These are phyloP conservation scores for Pythium aristosporum DNA, from an alignment of 352 stramenopile species.

Conservation along the genomic window DNA sequence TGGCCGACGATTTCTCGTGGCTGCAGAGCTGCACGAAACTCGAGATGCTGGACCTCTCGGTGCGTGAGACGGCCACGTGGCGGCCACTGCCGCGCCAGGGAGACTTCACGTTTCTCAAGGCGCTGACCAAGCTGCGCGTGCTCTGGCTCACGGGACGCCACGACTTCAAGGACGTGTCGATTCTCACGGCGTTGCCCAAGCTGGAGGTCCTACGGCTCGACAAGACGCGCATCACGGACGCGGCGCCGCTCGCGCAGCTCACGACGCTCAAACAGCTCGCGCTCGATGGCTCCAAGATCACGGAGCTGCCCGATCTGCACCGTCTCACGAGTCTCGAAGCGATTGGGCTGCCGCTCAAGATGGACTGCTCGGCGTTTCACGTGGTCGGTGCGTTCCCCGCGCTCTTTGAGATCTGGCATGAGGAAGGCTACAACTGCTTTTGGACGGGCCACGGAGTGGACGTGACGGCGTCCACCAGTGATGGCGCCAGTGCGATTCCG, in stretches of 20 bases:
- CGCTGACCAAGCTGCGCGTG: constrained; percentile 40
- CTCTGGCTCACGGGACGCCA: constrained; percentile 53
- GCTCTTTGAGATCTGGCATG: constrained; percentile 56
- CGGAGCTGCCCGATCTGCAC: constrained; percentile 34
- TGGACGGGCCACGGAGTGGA: constrained; percentile 50
- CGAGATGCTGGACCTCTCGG: constrained; percentile 27
- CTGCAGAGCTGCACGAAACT: constrained; percentile 18
- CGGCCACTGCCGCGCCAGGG: constrained; percentile 21
- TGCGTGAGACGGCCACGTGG: constrained; percentile 27
- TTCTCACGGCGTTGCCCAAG: constrained; percentile 38
- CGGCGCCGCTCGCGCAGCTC: constrained; percentile 30
- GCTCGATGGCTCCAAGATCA: constrained; percentile 51
- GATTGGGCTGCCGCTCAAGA: constrained; percentile 48
- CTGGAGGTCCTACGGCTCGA: constrained; percentile 50
- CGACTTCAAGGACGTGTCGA: constrained; percentile 51
- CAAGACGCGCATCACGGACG: constrained; percentile 50
- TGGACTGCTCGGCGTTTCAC: constrained; percentile 44
- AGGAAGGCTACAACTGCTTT: constrained; percentile 64
- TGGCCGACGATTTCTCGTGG: constrained; percentile 21
- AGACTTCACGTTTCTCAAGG: constrained; percentile 44
- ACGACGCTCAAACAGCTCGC: constrained; percentile 44
- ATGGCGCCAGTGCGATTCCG: not conserved
- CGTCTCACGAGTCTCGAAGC: constrained; percentile 38
- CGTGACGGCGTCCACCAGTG: constrained; percentile 10
- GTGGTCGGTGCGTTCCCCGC: constrained; percentile 39